These are phyloP conservation scores for Wallacemonas rigidus DNA, from an alignment of 208 protist species.

Conservation along the genomic window DNA sequence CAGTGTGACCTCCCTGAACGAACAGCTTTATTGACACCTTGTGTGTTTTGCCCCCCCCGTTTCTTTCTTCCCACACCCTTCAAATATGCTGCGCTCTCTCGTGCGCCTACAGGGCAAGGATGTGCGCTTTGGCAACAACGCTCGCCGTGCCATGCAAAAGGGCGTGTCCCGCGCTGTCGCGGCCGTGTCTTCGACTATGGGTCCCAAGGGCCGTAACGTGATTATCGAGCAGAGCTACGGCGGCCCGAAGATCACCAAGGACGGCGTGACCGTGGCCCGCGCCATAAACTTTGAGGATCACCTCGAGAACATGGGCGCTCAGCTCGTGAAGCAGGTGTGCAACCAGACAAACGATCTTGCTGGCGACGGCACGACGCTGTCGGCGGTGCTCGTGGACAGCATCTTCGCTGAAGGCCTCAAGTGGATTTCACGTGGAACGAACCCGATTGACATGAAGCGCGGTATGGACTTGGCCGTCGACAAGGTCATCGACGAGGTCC, in stretches of 20 bases:
- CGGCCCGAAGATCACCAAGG: slow-evolving; percentile 99
- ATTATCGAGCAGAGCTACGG: slow-evolving; percentile 98
- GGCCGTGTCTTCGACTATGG: slow-evolving; percentile 97
- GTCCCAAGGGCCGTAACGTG: slow-evolving; percentile 99
- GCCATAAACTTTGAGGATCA: slow-evolving; percentile 98
- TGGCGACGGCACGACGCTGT: slow-evolving; percentile 99
- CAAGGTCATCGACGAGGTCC: slow-evolving; percentile 86
- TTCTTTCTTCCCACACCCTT: background rate
- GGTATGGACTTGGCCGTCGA: slow-evolving; percentile 98
- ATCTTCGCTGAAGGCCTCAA: slow-evolving; percentile 98
- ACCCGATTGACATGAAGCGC: slow-evolving; percentile 99
- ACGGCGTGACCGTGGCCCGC: slow-evolving; percentile 99
- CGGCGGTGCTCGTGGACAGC: slow-evolving; percentile 98
- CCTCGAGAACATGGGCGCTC: slow-evolving; percentile 98
- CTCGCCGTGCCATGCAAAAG: slow-evolving; percentile 91
- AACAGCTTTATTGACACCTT: background rate
- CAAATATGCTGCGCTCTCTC: slow-evolving; percentile 45
- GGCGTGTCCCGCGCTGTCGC: slow-evolving; percentile 97
- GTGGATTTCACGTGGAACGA: slow-evolving; percentile 97
- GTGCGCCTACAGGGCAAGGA: slow-evolving; percentile 89
- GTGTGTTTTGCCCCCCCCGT: slow-evolving; percentile 13
- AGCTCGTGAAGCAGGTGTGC: slow-evolving; percentile 96
- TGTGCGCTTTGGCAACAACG: slow-evolving; percentile 94
- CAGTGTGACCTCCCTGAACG: too few species aligned
- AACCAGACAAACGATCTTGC: slow-evolving; percentile 98